Evolutionary conservation across 495 filamentous ascomycete genomes (phyloP).

Genomic region (Tetracladium setigerum): DNA sequence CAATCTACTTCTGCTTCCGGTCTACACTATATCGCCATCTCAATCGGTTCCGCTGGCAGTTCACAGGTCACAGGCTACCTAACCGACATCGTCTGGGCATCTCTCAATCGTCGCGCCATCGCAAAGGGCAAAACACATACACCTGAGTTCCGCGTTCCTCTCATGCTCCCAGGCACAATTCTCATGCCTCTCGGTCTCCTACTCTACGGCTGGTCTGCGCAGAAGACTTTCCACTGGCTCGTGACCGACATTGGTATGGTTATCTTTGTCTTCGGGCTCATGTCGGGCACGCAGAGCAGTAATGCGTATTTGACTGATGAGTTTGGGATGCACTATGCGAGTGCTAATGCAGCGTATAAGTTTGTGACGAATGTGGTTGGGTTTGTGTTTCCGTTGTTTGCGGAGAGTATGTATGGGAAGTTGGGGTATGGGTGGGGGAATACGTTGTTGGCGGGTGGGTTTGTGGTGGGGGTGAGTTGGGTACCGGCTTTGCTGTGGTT

Average conservation of each 20-base stretch:
- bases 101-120: slow-evolving; percentile 32
- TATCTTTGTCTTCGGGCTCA: slow-evolving; percentile 70
- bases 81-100: slow-evolving; percentile 42
- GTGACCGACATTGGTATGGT: slow-evolving; percentile 64
- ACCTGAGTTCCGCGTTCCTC: slow-evolving; percentile 53
- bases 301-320: slow-evolving; percentile 15
- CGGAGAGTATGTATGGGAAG: slow-evolving; percentile 65
- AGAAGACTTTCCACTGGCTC: slow-evolving; percentile 46
- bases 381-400: slow-evolving; percentile 70
- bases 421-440: slow-evolving; percentile 73
- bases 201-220: neutral
- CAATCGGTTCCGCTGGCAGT: slow-evolving; percentile 45
- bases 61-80: slow-evolving; percentile 36
- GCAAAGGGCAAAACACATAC: slow-evolving; percentile 9
- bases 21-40: slow-evolving; percentile 52
- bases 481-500: slow-evolving; percentile 61
- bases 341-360: slow-evolving; percentile 8
- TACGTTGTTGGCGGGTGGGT: slow-evolving; percentile 57
- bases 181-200: slow-evolving; percentile 35
- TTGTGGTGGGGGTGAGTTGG: slow-evolving; percentile 31
- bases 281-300: slow-evolving; percentile 69
- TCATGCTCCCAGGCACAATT: slow-evolving; percentile 48
- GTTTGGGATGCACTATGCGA: slow-evolving; percentile 6
- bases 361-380: slow-evolving; percentile 61
- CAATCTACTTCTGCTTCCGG: slow-evolving; percentile 40